Evolutionary conservation across 2,329 filamentous ascomycete genomes (phyloP), one percentile per base, ranked within the genome.

Genomic region (Elsinoe arachidis): DNA sequence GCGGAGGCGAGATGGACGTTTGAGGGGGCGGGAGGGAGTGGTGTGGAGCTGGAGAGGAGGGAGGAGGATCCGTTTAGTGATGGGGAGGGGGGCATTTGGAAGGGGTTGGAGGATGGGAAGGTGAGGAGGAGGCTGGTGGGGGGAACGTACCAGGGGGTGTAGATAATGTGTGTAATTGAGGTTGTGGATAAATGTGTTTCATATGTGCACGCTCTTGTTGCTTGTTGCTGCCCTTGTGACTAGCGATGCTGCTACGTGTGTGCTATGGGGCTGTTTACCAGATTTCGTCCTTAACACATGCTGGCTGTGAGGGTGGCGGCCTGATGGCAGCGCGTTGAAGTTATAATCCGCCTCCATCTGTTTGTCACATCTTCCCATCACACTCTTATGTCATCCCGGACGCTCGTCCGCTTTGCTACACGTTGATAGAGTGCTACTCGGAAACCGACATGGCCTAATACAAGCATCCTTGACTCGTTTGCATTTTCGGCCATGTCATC

Each of bases 1-100:
- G 80, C 95, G 7, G 92, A 99, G 69, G 88, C 88, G 0, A 79
- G 85, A 57, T 96, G 91, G 84, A 90, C 96, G 68, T 74, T 86
- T 19, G 69, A 67, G 46, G 79, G 75, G 1, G 75, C 80, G 33
- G 72, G 74, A 14, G 81, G 80, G 0, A 86, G 83, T 62, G 84
- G 83, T 9, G 80, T 96, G 57, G 85, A 82, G 3, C 71, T 97
- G 58, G 84, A 82, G 5, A 76, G 71, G 56, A 35, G 70, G 66
- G 61, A 70, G 66, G 63, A 74, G 64, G 75, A 74, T 47, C 60
- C 60, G 2, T 61, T 61, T 33, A 56, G 58, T 17, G 60, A 61
- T 39, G 58, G 12, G 2, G 60, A 54, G 5, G 39, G 37, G 3
- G 55, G 17, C 6, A 19, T 12, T 9, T 61, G 60, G 60, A 60